Percentiles rank a stretch among this genome's conserved stretches.
These are phyloP conservation scores for Lobulomyces angularis DNA, from an alignment of 192 early-diverging fungal species.

Conservation along the genomic window DNA sequence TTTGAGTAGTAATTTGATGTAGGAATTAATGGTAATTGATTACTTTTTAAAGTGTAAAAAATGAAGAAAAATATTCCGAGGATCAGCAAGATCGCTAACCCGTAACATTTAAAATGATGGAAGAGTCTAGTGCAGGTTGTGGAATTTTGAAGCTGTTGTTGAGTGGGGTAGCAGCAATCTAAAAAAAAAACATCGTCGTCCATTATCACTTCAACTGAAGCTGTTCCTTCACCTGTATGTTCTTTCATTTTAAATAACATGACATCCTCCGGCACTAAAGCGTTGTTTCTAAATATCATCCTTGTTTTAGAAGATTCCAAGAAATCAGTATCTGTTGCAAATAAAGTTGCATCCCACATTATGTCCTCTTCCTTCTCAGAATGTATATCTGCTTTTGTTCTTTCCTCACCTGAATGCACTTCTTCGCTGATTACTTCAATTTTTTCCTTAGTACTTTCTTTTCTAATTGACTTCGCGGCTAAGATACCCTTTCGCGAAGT, in stretches of 20 bases:
- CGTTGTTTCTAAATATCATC: constrained; percentile 34
- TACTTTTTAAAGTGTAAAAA: constrained; percentile 10
- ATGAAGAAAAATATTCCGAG: constrained; percentile 20
- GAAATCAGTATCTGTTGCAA: constrained; percentile 52
- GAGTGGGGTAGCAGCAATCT: constrained; percentile 33
- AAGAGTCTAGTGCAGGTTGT: constrained; percentile 9
- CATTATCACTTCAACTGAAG: constrained; percentile 19
- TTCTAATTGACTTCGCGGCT: no score
- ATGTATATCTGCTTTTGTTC: no score
- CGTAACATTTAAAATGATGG: constrained; percentile 28
- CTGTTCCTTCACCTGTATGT: constrained; percentile 26
- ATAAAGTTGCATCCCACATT: constrained; percentile 38
- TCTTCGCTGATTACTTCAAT: no score
- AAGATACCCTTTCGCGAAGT: no score
- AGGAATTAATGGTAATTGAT: no score
- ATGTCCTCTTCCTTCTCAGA: no score
- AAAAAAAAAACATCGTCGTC: constrained; percentile 25
- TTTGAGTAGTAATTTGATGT: no score
- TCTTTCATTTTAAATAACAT: constrained; percentile 48
- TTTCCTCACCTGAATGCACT: no score
- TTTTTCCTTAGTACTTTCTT: no score
- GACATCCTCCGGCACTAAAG: constrained; percentile 39
- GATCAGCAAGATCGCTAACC: constrained; percentile 14
- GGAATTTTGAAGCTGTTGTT: constrained; percentile 9
- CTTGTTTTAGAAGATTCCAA: constrained; percentile 37